Percentiles rank a stretch among this genome's conserved stretches.
Conservation (phyloP, 129 eudicot genomes). For the Dittrichia graveolens region DNA sequence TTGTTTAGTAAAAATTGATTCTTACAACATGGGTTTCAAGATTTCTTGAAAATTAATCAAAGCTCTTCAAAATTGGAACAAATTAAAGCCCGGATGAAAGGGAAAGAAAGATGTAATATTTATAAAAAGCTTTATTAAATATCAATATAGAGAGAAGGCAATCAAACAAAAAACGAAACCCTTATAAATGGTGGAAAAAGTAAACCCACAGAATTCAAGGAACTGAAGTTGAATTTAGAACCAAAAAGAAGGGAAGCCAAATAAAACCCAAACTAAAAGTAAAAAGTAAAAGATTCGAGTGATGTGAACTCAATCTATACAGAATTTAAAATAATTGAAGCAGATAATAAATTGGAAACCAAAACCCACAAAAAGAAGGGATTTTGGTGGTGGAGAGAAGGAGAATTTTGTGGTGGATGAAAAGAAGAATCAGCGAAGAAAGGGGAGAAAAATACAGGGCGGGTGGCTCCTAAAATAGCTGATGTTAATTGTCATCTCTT, state of each 20-base stretch:
- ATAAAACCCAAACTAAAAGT: slow-evolving; percentile 8
- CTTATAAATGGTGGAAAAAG: neutral
- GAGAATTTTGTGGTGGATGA: slow-evolving; percentile 34
- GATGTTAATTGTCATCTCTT: slow-evolving; percentile 18
- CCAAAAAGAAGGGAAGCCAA: neutral
- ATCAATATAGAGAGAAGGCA: neutral
- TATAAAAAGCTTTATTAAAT: slow-evolving; percentile 16
- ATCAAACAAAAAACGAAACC: neutral
- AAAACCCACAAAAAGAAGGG: slow-evolving; percentile 24
- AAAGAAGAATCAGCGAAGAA: slow-evolving; percentile 30
- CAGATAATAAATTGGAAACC: neutral
- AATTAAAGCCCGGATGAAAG: neutral
- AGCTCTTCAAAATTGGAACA: no score
- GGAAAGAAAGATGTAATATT: neutral
- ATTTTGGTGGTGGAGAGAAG: slow-evolving; percentile 38
- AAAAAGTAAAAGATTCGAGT: slow-evolving; percentile 20
- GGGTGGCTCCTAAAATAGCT: slow-evolving; percentile 27
- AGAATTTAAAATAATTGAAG: neutral
- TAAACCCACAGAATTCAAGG: slow-evolving; percentile 5
- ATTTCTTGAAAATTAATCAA: slow-evolving; percentile 17
- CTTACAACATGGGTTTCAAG: slow-evolving; percentile 28
- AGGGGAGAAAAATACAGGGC: slow-evolving; percentile 12
- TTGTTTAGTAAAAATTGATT: neutral
- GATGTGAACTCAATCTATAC: slow-evolving; percentile 19
- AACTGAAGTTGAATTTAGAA: neutral